Conservation (phyloP, 2,329 filamentous ascomycete genomes). For the Fusarium sp. region DNA sequence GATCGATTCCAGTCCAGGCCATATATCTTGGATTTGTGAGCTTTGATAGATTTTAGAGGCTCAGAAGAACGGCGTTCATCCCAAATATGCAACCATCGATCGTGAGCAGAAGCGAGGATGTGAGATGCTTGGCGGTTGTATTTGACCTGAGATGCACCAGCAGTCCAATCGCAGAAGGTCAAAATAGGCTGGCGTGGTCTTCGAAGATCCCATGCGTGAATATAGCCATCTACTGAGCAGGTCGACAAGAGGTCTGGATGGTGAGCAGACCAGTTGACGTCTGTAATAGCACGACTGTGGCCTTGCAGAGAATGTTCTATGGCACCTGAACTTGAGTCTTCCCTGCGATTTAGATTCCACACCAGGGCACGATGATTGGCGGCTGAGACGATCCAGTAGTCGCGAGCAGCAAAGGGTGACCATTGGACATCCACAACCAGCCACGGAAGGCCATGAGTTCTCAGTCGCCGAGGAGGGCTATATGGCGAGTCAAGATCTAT, state of each 20-base stretch:
- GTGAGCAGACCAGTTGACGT: slow-evolving; percentile 95
- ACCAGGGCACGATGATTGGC: slow-evolving; percentile 94
- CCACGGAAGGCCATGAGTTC: slow-evolving; percentile 88
- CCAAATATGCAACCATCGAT: slow-evolving; percentile 89
- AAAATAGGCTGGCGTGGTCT: slow-evolving; percentile 76
- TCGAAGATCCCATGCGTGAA: slow-evolving; percentile 91
- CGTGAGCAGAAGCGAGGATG: slow-evolving; percentile 89
- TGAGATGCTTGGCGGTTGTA: slow-evolving; percentile 90
- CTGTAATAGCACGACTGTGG: slow-evolving; percentile 87
- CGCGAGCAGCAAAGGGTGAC: slow-evolving; percentile 89
- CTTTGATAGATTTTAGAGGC: slow-evolving; percentile 84
- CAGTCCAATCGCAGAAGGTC: slow-evolving; percentile 92
- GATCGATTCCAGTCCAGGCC: slow-evolving; percentile 94
- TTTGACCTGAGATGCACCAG: slow-evolving; percentile 93
- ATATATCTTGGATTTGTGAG: slow-evolving; percentile 93
- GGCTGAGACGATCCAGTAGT: slow-evolving; percentile 94
- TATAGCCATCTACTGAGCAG: slow-evolving; percentile 91
- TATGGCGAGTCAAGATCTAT: slow-evolving; percentile 93
- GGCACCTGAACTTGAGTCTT: slow-evolving; percentile 74
- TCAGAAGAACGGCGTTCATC: slow-evolving; percentile 82
- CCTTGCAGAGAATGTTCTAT: slow-evolving; percentile 91
- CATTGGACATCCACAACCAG: slow-evolving; percentile 96
- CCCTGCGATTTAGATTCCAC: slow-evolving; percentile 86
- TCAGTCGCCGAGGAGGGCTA: slow-evolving; percentile 83
- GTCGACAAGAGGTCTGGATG: slow-evolving; percentile 90